Evolutionary conservation across 2,329 filamentous ascomycete species (phyloP), one percentile per base, ranked within the genome.

Genomic region (Aspergillus latus): DNA sequence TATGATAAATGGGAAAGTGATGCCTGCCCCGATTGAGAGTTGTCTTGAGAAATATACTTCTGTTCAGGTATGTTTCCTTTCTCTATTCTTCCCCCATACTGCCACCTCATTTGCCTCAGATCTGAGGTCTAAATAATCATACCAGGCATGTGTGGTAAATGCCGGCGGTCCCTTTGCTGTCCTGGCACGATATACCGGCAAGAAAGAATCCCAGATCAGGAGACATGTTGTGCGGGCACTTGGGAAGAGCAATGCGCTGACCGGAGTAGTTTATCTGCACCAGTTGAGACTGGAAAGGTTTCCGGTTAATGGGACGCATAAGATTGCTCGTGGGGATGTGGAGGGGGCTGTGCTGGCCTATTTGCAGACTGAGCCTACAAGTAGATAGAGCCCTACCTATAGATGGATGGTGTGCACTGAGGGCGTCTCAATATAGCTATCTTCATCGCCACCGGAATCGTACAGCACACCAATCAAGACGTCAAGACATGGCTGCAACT

Each of bases 301-400:
- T 37, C 50, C 50, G 7, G 39, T 52, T 13, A 52, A 45, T 36
- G 50, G 26, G 21, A 52, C 50, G 32, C 50, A 52, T 11, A 52
- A 52, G 10, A 15, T 52, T 6, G 15, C 32, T 10, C 28, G 43
- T 3, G 13, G 15, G n/a, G 40, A 26, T 9, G 50, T 51, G 34
- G 36, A 51, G 26, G n/a, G 3, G 8, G 36, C 49, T 34, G 28
- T 51, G 5, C 5, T 15, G 30, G 28, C 8, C 16, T 50, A 50
- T 21, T 36, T 16, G 9, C n/a, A 9, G 45, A 11, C 32, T 34
- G 10, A 34, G 32, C 32, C 7, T 34, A 34, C 10, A 2, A 11
- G 10, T 34, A 21, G 21, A 21, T 21, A 21, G 21, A 21, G 3
- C 21, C 21, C 21, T 21, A 21, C 21, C 21, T 21, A 21, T 21